A percentile compares a stretch with the other conserved stretches of the same genome.
Conservation (phyloP, 202 grass and related monocot genomes). For the Cymbopogon flexuosus region DNA sequence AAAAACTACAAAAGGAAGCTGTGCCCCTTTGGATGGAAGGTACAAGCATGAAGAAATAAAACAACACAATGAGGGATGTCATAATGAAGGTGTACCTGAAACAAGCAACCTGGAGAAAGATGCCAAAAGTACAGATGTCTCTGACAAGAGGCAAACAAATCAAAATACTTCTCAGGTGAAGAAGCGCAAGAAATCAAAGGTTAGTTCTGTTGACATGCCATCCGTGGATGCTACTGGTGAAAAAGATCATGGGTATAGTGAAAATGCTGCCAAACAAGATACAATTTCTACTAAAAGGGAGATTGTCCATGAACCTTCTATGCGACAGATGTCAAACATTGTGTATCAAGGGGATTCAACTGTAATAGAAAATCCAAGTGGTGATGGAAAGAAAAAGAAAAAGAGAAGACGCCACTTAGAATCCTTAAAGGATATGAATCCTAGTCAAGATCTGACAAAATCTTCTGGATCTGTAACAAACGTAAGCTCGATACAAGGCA, state of each 20-base stretch:
- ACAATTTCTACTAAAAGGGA: conserved; percentile 21
- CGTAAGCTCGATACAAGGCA: conserved; percentile 28
- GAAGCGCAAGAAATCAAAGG: conserved; percentile 28
- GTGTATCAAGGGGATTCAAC: conserved; percentile 30
- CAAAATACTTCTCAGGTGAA: conserved; percentile 8
- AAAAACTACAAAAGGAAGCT: conserved; percentile 28
- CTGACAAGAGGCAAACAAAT: conserved; percentile 20
- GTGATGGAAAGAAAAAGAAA: conserved; percentile 56
- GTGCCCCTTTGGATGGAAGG: not conserved
- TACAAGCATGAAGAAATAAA: conserved; percentile 9
- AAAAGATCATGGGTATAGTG: conserved; percentile 4
- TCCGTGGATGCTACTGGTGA: not conserved
- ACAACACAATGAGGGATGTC: not conserved
- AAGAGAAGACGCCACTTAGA: conserved; percentile 36
- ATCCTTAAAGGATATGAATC: conserved; percentile 33
- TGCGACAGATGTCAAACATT: conserved; percentile 25
- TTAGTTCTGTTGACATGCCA: not conserved
- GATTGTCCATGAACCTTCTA: conserved; percentile 30
- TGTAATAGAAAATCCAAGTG: conserved; percentile 33
- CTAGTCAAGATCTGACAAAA: conserved; percentile 40
- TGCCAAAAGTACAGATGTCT: conserved; percentile 23
- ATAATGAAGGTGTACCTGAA: conserved; percentile 28
- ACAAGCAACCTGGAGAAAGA: conserved; percentile 22
- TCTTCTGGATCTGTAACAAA: conserved; percentile 23
- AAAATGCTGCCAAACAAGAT: conserved; percentile 34